Percentiles rank a stretch among this genome's conserved stretches.
These are phyloP conservation scores for Cavenderia fasciculata DNA, from an alignment of 78 protist species.

Conservation along the genomic window DNA sequence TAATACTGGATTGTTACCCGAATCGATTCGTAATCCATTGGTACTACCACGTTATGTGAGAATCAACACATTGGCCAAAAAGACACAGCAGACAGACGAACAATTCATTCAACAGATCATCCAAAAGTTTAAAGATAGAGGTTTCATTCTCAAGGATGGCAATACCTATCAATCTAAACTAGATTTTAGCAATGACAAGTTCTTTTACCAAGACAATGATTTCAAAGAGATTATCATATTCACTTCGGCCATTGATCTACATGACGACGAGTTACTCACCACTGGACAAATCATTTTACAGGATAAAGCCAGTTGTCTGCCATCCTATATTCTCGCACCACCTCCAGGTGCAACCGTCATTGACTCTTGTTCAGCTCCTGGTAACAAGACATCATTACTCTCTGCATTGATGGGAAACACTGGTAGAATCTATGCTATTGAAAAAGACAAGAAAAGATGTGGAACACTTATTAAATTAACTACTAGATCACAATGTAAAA, in stretches of 20 bases:
- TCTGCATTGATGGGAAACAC: conserved; percentile 66
- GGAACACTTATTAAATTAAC: conserved; percentile 48
- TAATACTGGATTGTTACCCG: conserved; percentile 53
- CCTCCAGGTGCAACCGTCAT: conserved; percentile 9
- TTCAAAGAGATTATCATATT: conserved; percentile 50
- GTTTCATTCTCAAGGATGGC: neutral
- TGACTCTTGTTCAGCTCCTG: conserved; percentile 80
- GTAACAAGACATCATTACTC: conserved; percentile 66
- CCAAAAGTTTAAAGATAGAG: neutral
- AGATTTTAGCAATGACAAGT: neutral
- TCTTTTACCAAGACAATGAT: conserved; percentile 64
- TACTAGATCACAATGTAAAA: conserved; percentile 70
- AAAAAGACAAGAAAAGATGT: conserved; percentile 57
- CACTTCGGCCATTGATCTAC: conserved; percentile 32
- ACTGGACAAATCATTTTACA: conserved; percentile 73
- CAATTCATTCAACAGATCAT: neutral
- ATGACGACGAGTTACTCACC: conserved; percentile 43
- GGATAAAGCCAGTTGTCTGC: conserved; percentile 81
- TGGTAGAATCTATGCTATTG: conserved; percentile 75
- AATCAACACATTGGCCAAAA: conserved; percentile 26
- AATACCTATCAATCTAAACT: neutral
- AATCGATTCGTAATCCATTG: conserved; percentile 46
- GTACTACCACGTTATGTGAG: conserved; percentile 77
- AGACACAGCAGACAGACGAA: neutral
- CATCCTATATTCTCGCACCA: conserved; percentile 63